Evolutionary conservation across 306 rosid genomes (phyloP), one percentile per base, ranked within the genome.

Genomic region (Castanea sativa): DNA sequence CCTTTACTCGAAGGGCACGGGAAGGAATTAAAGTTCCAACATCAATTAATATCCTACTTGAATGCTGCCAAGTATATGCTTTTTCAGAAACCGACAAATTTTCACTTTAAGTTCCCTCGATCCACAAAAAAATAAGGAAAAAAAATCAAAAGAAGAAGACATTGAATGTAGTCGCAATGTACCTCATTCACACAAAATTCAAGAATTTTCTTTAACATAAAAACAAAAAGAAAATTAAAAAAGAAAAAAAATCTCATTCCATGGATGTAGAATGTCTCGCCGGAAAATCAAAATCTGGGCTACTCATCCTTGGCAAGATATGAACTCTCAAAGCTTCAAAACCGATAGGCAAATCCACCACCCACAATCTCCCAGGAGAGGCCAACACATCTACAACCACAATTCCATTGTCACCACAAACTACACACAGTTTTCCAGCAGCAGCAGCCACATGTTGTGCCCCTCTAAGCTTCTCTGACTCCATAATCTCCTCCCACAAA

Each of bases 361-460:
- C 80, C 89, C 86, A 78, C 0, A 88, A 1, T 41, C 83, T 72
- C 5, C 91, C 79, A 61, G 85, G 71, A 74, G 71, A 25, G 4
- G 79, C 79, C 69, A 30, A 41, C 0, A 91, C 85, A 68, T 92
- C 97, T 27, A 94, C 89, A 30, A 91, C 92, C 3, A 76, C 88
- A n/a, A 92, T 86, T 78, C 86, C 84, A 13, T 49, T 2, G 0
- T 73, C 56, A 0, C 74, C 85, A 2, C 89, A 87, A 25, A 91
- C 89, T 1, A 90, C 87, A n/a, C 92, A 95, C 0, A 90, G 83
- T 38, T 87, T 86, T 0, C 97, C 94, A 0, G 83, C 85, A 3
- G 82, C 83, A 1, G 92, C 98, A 1, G 87, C 81, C 25, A 95
- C 49, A 75, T 95, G 94, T 21, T 85, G 86, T 1, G 99, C 98